Evolutionary conservation across 192 early-diverging fungal species (phyloP), one percentile per base, ranked within the genome.

Genomic region (Coemansia sp.): DNA sequence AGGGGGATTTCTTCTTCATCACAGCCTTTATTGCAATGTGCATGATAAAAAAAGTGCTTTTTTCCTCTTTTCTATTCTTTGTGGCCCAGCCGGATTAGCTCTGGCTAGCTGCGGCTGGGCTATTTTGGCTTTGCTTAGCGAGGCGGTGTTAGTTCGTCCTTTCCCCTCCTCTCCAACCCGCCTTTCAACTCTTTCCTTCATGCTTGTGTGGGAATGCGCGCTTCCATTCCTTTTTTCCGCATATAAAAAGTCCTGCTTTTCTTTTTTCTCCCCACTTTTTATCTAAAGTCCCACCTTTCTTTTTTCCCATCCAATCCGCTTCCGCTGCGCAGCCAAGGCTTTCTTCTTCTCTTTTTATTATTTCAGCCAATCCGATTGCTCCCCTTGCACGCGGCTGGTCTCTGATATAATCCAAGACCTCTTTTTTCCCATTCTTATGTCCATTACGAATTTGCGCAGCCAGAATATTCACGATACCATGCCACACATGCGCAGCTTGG

Each of bases 241-340:
- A 22, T 39, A 5, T n/a, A 54, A 54, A 54, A 54, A 10, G 52
- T 54, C 6, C 52, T 54, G n/a, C 26, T 19, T 11, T 41, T n/a
- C 60, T 45, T 45, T 26, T 60, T 40, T 60, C 11, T 16, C 58
- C 60, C 40, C 60, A n/a, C 60, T 39, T 12, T 45, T 54, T 18
- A 26, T 13, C 52, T 22, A 8, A 54, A 18, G n/a, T 2, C 32
- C 32, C 32, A 2, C 32, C 32, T 32, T 32, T 32, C 32, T 32
- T 32, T 32, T 4, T 4, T 4, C 19, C 21, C 13, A 26, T 8
- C 21, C 51, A 54, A 54, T 15, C 51, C 7, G 60, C 41, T 26
- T 4, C 59, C 18, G 18, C 45, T 62, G 60, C 60, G 60, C 60
- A 62, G 60, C 45, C 26, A 54, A 54, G 1, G 52, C 52, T 54